phyloP scores from a whole-genome alignment of 108 stramenopile species.

The Conticribra weissflogii region DNA sequence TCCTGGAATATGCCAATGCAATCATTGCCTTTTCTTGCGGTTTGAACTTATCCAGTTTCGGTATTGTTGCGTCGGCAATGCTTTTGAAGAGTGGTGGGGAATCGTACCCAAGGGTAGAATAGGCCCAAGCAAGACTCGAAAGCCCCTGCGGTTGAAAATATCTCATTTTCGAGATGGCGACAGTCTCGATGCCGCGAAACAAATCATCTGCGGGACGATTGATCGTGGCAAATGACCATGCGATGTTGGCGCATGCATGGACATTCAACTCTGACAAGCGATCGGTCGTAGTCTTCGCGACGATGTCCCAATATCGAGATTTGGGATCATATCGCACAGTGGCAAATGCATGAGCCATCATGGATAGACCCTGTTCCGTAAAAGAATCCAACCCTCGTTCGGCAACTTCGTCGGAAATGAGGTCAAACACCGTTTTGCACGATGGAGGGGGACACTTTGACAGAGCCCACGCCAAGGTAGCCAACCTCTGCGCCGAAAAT shows the following conservation, averaged over 20 bases:
- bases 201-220: conserved; percentile 29
- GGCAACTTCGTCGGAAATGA: conserved; percentile 35
- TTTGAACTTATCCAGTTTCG: conserved; percentile 30
- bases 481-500: conserved; percentile 28
- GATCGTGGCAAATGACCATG: conserved; percentile 49
- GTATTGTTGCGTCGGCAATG: conserved; percentile 14
- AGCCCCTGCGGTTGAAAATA: conserved; percentile 36
- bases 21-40: conserved; percentile 42
- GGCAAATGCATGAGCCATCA: conserved; percentile 43
- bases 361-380: conserved; percentile 37
- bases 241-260: conserved; percentile 32
- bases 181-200: conserved; percentile 18
- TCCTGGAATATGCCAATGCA: conserved; percentile 31
- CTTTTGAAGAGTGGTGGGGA: conserved; percentile 12
- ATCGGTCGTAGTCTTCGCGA: conserved; percentile 18
- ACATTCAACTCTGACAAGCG: conserved; percentile 11
- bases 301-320: conserved; percentile 28
- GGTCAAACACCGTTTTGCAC: conserved; percentile 27
- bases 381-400: conserved; percentile 27
- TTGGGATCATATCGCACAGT: conserved; percentile 22
- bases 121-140: conserved; percentile 47
- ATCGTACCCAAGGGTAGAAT: conserved; percentile 26
- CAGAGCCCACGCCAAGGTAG: conserved; percentile 37
- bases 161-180: conserved; percentile 22
- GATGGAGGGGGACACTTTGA: conserved; percentile 27